phyloP scores from a whole-genome alignment of 345 rosid genomes.

The Eucalyptus curtisii region DNA sequence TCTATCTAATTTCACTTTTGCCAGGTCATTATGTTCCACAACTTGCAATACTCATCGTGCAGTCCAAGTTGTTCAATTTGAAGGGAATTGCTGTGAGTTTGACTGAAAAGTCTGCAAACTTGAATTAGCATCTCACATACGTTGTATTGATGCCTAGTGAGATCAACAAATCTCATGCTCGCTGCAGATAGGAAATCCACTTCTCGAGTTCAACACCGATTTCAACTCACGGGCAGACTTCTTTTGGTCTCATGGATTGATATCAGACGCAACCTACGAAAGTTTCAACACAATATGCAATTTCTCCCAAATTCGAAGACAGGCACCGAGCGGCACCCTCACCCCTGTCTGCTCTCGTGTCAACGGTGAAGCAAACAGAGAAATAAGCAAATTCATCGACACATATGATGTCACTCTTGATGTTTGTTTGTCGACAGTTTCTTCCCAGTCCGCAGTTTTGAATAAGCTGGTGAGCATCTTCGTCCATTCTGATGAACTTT shows the following conservation, averaged over 20 bases:
- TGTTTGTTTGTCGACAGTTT: constrained; percentile 16
- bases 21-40: constrained; percentile 55
- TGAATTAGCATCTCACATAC: background rate
- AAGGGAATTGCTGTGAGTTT: constrained; percentile 36
- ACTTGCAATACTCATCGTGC: constrained; percentile 21
- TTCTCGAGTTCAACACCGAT: constrained; percentile 28
- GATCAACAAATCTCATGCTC: background rate
- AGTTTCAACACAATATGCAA: constrained; percentile 10
- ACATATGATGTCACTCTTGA: constrained; percentile 26
- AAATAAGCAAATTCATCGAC: constrained; percentile 11
- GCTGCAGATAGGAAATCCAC: constrained; percentile 38
- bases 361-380: background rate
- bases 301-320: constrained; percentile 17
- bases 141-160: background rate
- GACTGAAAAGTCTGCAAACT: background rate
- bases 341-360: constrained; percentile 13
- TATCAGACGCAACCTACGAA: constrained; percentile 31
- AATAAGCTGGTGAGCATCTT: constrained; percentile 4
- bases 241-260: constrained; percentile 43
- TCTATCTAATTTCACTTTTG: background rate
- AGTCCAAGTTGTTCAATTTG: constrained; percentile 18
- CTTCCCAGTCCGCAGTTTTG: constrained; percentile 17
- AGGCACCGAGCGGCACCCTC: background rate
- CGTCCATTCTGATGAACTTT: background rate
- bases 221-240: constrained; percentile 16